Evolutionary conservation across 2,329 filamentous ascomycete genomes (phyloP), one percentile per base, ranked within the genome.

Genomic region (Hypoxylon sp.): DNA sequence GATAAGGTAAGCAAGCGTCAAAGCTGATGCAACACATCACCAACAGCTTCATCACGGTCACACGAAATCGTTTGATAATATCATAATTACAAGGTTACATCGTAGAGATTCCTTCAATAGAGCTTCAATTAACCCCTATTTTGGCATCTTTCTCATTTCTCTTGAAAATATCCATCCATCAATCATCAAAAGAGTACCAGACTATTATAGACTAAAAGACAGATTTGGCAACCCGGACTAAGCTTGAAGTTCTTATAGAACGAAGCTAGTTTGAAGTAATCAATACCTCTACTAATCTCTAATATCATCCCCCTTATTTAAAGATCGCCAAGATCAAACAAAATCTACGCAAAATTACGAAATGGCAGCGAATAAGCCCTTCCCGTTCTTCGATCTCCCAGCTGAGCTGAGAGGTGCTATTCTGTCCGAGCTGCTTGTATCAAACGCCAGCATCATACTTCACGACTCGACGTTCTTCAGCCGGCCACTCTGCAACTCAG

Each of bases 321-420:
- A 46, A 19, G 13, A 50, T 52, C n/a, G 32, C 10, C 44, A 37
- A n/a, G 6, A 13, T 48, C 24, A 47, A 39, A 6, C 19, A 24
- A 17, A 3, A 53, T n/a, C 32, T 2, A 39, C 39, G n/a, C n/a
- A 44, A 13, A 3, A 31, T 13, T 19, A 58, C 15, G 15, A 51
- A 4, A 75, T 74, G 71, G 52, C 65, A 19, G 24, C 56, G 6
- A 51, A 13, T 7, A 44, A 61, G 0, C 31, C 11, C 39, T 78
- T 78, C 46, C 75, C 66, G 15, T 78, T 78, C 54, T 74, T 78
- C 35, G 75, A 77, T 32, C 73, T 78, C 1, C 77, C 77, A 1
- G 72, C 72, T 15, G 77, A 78, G 64, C 57, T 78, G 13, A 72
- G 77, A 46, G 55, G 50, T 27, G 68, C 65, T 10, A 73, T 78